A percentile compares a stretch with the other conserved stretches of the same genome.
These are phyloP conservation scores for Arxiozyma telluris DNA, from an alignment of 1,139 yeast genomes.

Conservation along the genomic window DNA sequence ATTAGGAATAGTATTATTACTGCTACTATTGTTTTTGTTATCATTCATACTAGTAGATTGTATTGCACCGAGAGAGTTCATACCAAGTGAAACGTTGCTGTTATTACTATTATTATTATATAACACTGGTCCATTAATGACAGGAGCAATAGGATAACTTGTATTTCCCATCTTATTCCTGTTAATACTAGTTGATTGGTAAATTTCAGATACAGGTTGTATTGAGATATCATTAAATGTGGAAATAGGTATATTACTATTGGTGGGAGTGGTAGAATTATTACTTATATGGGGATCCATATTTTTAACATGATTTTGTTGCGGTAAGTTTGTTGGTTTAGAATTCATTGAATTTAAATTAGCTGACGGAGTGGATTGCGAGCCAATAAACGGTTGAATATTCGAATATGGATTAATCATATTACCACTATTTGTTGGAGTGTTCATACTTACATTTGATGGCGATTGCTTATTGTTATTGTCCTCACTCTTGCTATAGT, in stretches of 20 bases:
- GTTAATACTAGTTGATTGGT: not conserved
- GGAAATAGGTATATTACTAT: not conserved
- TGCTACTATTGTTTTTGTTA: not conserved
- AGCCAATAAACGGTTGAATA: not conserved
- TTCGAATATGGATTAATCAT: not conserved
- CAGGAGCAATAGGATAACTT: not conserved
- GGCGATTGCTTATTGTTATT: not conserved
- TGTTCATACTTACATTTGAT: not conserved
- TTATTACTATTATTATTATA: not conserved
- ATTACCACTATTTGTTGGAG: not conserved
- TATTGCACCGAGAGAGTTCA: not conserved
- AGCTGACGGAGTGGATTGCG: not conserved
- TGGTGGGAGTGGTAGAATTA: not conserved
- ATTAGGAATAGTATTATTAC: not conserved
- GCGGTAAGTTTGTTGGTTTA: not conserved
- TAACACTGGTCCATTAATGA: not conserved
- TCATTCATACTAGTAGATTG: not conserved
- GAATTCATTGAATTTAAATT: not conserved
- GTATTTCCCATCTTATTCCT: not conserved
- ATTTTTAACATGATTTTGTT: not conserved
- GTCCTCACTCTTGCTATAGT: conserved; percentile 3
- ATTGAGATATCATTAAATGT: not conserved
- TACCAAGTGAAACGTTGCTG: not conserved
- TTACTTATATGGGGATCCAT: not conserved
- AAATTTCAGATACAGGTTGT: not conserved